Conservation (phyloP, 805 yeast species). For the Metschnikowia santaceciliae region DNA sequence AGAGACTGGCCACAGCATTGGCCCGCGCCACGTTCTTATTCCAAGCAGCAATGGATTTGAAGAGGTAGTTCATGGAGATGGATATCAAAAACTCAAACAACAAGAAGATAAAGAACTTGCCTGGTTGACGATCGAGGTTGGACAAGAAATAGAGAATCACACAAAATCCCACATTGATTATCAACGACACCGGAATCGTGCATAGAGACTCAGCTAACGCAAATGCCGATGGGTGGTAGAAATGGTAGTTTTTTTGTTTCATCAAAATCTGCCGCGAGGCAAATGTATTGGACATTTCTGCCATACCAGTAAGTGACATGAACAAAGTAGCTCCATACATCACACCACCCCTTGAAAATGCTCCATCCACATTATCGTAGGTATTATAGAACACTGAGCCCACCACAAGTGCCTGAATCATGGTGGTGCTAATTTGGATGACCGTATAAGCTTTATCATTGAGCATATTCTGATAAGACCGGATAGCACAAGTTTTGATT, state of each 20-base stretch:
- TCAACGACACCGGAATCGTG: neutral
- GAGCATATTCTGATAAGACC: conserved; percentile 49
- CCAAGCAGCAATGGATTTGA: conserved; percentile 38
- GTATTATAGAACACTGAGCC: conserved; percentile 57
- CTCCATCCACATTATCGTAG: conserved; percentile 46
- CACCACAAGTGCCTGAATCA: conserved; percentile 52
- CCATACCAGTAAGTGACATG: conserved; percentile 55
- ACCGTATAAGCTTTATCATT: conserved; percentile 57
- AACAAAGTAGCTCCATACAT: conserved; percentile 56
- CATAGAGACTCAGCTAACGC: conserved; percentile 47
- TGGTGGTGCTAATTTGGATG: conserved; percentile 47
- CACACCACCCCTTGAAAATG: conserved; percentile 58
- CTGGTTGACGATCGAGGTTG: conserved; percentile 31
- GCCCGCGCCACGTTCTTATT: conserved; percentile 36
- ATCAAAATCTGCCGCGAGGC: conserved; percentile 59
- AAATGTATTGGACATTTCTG: conserved; percentile 54
- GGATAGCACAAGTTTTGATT: conserved; percentile 41
- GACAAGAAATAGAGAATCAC: conserved; percentile 23
- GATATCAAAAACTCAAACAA: conserved; percentile 17
- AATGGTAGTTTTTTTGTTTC: conserved; percentile 66
- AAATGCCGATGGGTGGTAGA: conserved; percentile 71
- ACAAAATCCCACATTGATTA: conserved; percentile 23
- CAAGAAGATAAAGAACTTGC: conserved; percentile 35
- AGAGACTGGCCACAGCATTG: conserved; percentile 39
- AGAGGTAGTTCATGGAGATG: conserved; percentile 34